These are phyloP conservation scores for Phytophthora brassicae DNA, from an alignment of 352 stramenopile species.

Conservation along the genomic window DNA sequence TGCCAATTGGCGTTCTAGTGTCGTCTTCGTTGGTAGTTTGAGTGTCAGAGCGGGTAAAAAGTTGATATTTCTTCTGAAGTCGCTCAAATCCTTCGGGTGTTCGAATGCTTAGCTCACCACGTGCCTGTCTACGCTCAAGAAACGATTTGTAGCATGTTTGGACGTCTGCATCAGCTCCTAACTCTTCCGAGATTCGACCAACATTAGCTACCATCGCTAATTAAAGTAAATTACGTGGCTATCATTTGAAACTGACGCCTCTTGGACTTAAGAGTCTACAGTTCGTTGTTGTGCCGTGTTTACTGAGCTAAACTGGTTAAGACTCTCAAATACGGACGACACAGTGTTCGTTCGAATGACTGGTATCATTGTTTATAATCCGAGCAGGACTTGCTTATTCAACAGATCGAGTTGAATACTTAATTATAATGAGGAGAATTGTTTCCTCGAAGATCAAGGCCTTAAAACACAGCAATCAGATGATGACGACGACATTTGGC, in stretches of 20 bases:
- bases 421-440: no score
- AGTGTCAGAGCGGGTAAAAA: background rate
- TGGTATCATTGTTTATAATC: no score
- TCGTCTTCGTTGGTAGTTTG: background rate
- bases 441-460: no score
- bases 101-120: slow-evolving; percentile 32
- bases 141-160: slow-evolving; percentile 27
- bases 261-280: background rate
- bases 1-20: background rate
- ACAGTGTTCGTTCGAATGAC: no score
- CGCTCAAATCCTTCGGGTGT: slow-evolving; percentile 27
- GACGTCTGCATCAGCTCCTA: slow-evolving; percentile 2
- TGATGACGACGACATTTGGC: no score
- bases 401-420: no score
- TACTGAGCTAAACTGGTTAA: no score
- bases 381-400: no score
- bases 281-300: no score
- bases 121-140: slow-evolving; percentile 13
- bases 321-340: no score
- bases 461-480: no score
- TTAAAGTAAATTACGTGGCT: background rate
- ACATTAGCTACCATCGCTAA: slow-evolving; percentile 4
- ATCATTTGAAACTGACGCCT: slow-evolving; percentile 1
- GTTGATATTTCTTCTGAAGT: slow-evolving; percentile 40
- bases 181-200: background rate